Conservation (phyloP, 2,329 filamentous ascomycete genomes). For the Shiraia sp. region DNA sequence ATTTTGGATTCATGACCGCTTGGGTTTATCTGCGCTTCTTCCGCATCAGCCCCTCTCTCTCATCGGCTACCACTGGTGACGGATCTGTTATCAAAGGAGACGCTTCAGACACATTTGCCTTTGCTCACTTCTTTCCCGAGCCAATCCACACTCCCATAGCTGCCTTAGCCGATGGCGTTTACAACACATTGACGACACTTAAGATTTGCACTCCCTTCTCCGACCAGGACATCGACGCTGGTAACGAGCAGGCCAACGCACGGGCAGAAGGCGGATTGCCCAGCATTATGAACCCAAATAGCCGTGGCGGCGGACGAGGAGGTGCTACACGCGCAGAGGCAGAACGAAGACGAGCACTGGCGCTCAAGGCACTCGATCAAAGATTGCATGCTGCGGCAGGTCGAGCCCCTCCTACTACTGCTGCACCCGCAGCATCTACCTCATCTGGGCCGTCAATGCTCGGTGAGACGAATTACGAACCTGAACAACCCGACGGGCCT, state of each 20-base stretch:
- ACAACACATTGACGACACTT: slow-evolving; percentile 73
- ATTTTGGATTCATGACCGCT: slow-evolving; percentile 81
- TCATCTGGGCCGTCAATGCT: slow-evolving; percentile 39
- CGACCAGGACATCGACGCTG: slow-evolving; percentile 74
- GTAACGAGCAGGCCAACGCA: slow-evolving; percentile 70
- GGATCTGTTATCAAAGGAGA: slow-evolving; percentile 73
- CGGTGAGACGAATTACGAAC: slow-evolving; percentile 49
- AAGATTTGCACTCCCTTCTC: slow-evolving; percentile 85
- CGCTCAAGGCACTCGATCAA: slow-evolving; percentile 89
- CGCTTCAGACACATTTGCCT: slow-evolving; percentile 93
- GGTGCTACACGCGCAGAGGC: slow-evolving; percentile 82
- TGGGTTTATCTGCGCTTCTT: slow-evolving; percentile 98
- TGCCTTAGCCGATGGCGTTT: slow-evolving; percentile 73
- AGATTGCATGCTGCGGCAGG: slow-evolving; percentile 81
- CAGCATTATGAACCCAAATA: slow-evolving; percentile 58
- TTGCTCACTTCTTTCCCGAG: slow-evolving; percentile 93
- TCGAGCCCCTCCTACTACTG: slow-evolving; percentile 43
- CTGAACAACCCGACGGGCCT: slow-evolving; percentile 41
- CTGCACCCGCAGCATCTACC: slow-evolving; percentile 44
- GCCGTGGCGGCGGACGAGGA: slow-evolving; percentile 52
- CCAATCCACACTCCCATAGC: slow-evolving; percentile 77
- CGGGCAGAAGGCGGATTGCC: slow-evolving; percentile 65
- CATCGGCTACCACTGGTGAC: slow-evolving; percentile 58
- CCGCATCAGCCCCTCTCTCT: slow-evolving; percentile 68
- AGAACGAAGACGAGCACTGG: slow-evolving; percentile 84